Conservation (phyloP, 352 stramenopile genomes). For the Globisporangium mamillatum region DNA sequence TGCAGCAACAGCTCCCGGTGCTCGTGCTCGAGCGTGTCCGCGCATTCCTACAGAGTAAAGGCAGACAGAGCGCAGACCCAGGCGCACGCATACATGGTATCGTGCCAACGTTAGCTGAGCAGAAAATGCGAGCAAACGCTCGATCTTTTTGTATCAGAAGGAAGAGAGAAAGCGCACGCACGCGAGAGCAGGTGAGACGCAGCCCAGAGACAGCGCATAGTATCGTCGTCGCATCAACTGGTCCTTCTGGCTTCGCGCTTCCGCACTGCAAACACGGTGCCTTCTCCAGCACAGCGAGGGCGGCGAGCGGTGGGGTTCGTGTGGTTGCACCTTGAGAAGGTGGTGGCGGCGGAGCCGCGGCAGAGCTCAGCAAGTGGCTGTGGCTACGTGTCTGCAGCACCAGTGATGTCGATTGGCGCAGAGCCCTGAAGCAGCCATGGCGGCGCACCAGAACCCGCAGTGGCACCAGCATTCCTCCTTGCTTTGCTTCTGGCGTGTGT, state of each 20-base stretch:
- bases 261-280: constrained; percentile 55
- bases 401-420: background rate
- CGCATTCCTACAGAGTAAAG: constrained; percentile 25
- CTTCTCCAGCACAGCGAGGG: constrained; percentile 29
- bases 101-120: background rate
- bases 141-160: background rate
- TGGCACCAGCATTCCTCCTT: background rate
- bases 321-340: background rate
- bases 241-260: constrained; percentile 3
- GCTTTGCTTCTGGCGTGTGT: background rate
- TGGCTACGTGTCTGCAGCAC: background rate
- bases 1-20: constrained; percentile 28
- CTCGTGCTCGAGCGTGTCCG: constrained; percentile 23
- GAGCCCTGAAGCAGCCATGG: background rate
- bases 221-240: constrained; percentile 3
- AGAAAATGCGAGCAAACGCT: background rate
- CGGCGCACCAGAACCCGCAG: background rate
- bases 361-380: background rate
- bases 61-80: background rate
- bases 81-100: background rate
- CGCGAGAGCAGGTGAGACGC: constrained; percentile 49
- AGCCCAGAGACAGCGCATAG: constrained; percentile 35
- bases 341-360: background rate
- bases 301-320: background rate
- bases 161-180: constrained; percentile 13